phyloP scores from a whole-genome alignment of 768 basidiomycete species.

The Amylocystis lapponica region DNA sequence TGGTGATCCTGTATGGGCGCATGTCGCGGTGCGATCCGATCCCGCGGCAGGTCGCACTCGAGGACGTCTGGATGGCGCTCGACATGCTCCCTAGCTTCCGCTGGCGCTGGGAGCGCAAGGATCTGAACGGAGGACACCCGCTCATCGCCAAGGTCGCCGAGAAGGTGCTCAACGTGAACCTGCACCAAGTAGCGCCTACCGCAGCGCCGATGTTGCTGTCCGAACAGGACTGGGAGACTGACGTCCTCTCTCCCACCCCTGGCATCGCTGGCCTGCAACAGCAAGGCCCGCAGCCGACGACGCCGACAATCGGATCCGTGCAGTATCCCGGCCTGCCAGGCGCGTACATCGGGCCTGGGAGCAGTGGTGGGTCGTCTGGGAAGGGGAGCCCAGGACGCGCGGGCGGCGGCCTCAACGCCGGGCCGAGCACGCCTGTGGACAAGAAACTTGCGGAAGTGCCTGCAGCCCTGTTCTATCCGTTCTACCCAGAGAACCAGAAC shows the following conservation, averaged over 20 bases:
- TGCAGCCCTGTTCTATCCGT: conserved; percentile 68
- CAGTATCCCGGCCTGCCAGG: conserved; percentile 21
- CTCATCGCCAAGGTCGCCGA: conserved; percentile 79
- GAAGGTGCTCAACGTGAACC: conserved; percentile 68
- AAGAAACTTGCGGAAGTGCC: conserved; percentile 59
- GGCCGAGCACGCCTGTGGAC: conserved; percentile 9
- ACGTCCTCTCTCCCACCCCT: conserved; percentile 21
- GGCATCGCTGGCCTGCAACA: conserved; percentile 3
- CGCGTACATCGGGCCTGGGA: conserved; percentile 23
- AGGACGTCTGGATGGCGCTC: conserved; percentile 83
- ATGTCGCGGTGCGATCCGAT: conserved; percentile 74
- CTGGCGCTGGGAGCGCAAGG: conserved; percentile 89
- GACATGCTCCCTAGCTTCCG: conserved; percentile 86
- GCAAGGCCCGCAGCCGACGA: conserved; percentile 15
- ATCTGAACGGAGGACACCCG: conserved; percentile 75
- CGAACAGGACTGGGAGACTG: conserved; percentile 42
- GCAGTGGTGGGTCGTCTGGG: conserved; percentile 1
- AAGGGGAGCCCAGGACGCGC: conserved; percentile 8
- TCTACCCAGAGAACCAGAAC: conserved; percentile 53
- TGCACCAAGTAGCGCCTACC: conserved; percentile 49
- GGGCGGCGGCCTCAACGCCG: conserved; percentile 4
- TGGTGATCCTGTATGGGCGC: conserved; percentile 86
- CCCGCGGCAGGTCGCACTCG: conserved; percentile 57
- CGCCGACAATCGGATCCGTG: conserved; percentile 28
- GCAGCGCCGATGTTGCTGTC: conserved; percentile 32